Conservation (phyloP, 352 stramenopile species). For the Plasmopara viticola region DNA sequence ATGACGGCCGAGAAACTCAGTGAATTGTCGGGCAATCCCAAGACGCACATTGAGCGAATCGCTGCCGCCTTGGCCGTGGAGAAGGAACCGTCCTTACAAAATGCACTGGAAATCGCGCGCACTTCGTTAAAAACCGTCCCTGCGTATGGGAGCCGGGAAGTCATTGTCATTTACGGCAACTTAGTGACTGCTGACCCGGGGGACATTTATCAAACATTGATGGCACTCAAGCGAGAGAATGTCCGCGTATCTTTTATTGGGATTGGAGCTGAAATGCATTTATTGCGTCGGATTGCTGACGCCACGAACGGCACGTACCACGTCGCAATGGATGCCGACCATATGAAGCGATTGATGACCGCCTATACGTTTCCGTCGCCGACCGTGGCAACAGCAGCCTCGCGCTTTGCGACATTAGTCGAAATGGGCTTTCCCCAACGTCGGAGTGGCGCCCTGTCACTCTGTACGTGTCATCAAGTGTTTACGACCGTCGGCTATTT, state of each 20-base stretch:
- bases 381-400: conserved; percentile 62
- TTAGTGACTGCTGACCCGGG: conserved; percentile 95
- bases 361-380: conserved; percentile 93
- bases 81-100: conserved; percentile 89
- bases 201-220: conserved; percentile 92
- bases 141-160: conserved; percentile 74
- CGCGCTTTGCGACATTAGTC: conserved; percentile 67
- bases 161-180: conserved; percentile 93
- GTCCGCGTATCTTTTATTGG: conserved; percentile 92
- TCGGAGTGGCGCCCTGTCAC: conserved; percentile 61
- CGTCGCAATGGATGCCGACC: conserved; percentile 90
- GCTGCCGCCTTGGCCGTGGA: conserved; percentile 54
- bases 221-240: conserved; percentile 83
- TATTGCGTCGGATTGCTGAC: conserved; percentile 81
- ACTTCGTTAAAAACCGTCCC: conserved; percentile 27
- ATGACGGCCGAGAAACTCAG: conserved; percentile 88
- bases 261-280: conserved; percentile 92
- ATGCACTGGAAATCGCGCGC: conserved; percentile 85
- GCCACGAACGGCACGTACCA: conserved; percentile 91
- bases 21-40: conserved; percentile 86
- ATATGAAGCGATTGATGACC: conserved; percentile 90
- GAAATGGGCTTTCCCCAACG: conserved; percentile 84
- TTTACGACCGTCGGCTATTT: conserved; percentile 90
- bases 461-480: conserved; percentile 80
- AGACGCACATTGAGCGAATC: conserved; percentile 80